Percentiles rank a stretch among this genome's conserved stretches.
These are phyloP conservation scores for Cardamine resedifolia DNA, from an alignment of 345 rosid genomes.

Conservation along the genomic window DNA sequence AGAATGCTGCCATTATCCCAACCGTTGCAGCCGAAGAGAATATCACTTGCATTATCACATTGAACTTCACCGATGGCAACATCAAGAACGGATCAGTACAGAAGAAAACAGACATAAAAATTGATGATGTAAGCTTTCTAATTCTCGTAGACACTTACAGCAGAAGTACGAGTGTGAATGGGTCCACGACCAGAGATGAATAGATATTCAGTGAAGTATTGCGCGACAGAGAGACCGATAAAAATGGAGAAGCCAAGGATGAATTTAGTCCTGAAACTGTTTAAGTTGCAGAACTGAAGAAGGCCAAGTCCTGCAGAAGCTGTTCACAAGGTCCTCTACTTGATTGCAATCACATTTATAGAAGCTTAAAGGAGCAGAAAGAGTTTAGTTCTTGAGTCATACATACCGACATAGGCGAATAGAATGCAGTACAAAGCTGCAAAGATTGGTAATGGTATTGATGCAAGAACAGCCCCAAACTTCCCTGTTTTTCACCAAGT, in stretches of 20 bases:
- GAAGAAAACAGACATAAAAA: neutral
- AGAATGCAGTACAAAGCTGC: constrained; percentile 88
- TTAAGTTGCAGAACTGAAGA: constrained; percentile 84
- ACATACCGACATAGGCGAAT: constrained; percentile 81
- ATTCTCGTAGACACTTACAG: constrained; percentile 46
- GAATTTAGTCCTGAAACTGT: constrained; percentile 84
- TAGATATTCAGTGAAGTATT: constrained; percentile 69
- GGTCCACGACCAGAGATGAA: constrained; percentile 66
- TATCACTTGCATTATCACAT: constrained; percentile 76
- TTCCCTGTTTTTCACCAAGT: constrained; percentile 54
- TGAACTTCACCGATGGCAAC: constrained; percentile 53
- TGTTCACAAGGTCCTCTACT: constrained; percentile 37
- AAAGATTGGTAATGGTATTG: constrained; percentile 76
- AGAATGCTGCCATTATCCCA: constrained; percentile 53
- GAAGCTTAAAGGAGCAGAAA: neutral
- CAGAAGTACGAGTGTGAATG: constrained; percentile 56
- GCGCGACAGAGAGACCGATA: constrained; percentile 79
- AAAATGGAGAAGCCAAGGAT: constrained; percentile 79
- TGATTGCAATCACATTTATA: neutral
- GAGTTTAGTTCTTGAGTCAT: neutral
- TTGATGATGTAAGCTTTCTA: neutral
- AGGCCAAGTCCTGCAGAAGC: constrained; percentile 80
- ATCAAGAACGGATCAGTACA: constrained; percentile 16
- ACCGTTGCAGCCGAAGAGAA: constrained; percentile 89
- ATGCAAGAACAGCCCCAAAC: constrained; percentile 91